These are phyloP conservation scores for Conoideocrella luteorostrata DNA, from an alignment of 2,329 filamentous ascomycete genomes.

Conservation along the genomic window DNA sequence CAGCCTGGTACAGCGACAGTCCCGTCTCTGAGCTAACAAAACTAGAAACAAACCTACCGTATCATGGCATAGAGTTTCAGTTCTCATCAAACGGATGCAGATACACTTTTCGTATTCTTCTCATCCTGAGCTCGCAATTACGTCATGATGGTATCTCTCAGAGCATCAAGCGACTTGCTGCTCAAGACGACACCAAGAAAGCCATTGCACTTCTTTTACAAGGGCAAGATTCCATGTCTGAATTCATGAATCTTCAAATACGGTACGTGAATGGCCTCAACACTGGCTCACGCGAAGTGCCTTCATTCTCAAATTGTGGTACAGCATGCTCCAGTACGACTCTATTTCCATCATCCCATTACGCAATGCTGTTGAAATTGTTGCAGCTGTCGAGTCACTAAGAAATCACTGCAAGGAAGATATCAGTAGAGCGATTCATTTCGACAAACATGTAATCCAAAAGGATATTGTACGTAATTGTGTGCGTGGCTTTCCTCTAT, in stretches of 20 bases:
- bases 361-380: conserved; percentile 26
- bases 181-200: conserved; percentile 29
- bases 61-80: conserved; percentile 40
- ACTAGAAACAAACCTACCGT: conserved; percentile 34
- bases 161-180: conserved; percentile 34
- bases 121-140: conserved; percentile 33
- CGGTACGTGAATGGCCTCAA: conserved; percentile 28
- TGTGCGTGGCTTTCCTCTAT: conserved; percentile 20
- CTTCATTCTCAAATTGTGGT: neutral
- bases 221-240: conserved; percentile 22
- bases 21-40: neutral
- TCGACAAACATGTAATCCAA: neutral
- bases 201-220: conserved; percentile 40
- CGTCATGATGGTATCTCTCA: conserved; percentile 19
- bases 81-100: conserved; percentile 13
- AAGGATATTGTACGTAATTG: conserved; percentile 14
- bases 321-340: conserved; percentile 26
- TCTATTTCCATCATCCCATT: conserved; percentile 38
- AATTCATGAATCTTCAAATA: conserved; percentile 38
- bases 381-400: conserved; percentile 32
- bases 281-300: neutral
- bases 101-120: conserved; percentile 28
- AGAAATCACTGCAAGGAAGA: conserved; percentile 18
- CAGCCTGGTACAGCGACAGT: neutral
- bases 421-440: neutral